Evolutionary conservation across 768 basidiomycete species (phyloP).

Genomic region (Xerocomellus chrysenteron): DNA sequence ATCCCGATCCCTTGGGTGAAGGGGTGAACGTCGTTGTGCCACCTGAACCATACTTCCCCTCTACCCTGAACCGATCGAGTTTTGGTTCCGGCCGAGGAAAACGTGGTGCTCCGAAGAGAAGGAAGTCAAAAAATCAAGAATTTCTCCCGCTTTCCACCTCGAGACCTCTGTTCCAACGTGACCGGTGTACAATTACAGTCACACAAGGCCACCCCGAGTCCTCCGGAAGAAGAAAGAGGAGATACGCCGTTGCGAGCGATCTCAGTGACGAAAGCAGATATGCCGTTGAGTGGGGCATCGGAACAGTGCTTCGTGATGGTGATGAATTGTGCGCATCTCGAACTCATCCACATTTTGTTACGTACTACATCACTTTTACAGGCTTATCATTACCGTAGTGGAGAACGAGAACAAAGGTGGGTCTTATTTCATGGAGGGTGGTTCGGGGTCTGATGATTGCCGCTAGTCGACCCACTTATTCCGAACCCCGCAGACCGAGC

Average conservation of each 20-base stretch:
- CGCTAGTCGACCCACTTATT: conserved; percentile 61
- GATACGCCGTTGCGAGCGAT: conserved; percentile 92
- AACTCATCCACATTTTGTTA: neutral
- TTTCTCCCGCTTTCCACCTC: conserved; percentile 64
- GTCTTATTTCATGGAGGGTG: conserved; percentile 14
- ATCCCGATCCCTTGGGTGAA: conserved; percentile 86
- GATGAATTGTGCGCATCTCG: conserved; percentile 67
- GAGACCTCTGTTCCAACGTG: conserved; percentile 83
- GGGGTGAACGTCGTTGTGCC: conserved; percentile 88
- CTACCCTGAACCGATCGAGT: conserved; percentile 60
- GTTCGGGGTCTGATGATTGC: conserved; percentile 5
- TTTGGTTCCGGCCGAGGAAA: conserved; percentile 35
- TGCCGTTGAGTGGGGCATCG: conserved; percentile 97
- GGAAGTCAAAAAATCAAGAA: conserved; percentile 62
- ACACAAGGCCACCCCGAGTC: conserved; percentile 80
- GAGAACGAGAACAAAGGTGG: conserved; percentile 90
- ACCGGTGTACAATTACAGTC: conserved; percentile 87
- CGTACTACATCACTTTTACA: conserved; percentile 18
- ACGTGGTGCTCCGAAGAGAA: conserved; percentile 48
- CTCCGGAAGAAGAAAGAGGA: conserved; percentile 55
- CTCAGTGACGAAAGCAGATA: conserved; percentile 91
- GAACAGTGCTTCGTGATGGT: conserved; percentile 91
- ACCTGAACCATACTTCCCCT: conserved; percentile 79
- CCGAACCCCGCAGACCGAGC: conserved; percentile 75
- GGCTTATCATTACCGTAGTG: conserved; percentile 83